A percentile compares a stretch with the other conserved stretches of the same genome.
Conservation (phyloP, 257 asterid genomes). For the Gardenia jasminoides region DNA sequence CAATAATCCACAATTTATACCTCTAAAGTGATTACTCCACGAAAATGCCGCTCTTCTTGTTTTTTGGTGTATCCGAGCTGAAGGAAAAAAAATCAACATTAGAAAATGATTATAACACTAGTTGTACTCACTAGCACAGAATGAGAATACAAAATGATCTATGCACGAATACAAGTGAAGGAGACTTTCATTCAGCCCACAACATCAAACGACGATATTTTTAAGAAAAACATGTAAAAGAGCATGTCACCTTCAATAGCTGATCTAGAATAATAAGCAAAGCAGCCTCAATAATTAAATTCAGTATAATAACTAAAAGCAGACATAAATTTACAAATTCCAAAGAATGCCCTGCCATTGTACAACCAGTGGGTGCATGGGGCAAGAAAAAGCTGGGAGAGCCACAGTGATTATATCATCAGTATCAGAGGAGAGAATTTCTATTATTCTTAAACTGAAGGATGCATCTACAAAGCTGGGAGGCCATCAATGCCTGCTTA, state of each 20-base stretch:
- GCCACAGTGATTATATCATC: too few relatives aligned
- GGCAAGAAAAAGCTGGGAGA: neutral
- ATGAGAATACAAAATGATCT: neutral
- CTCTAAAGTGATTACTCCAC: conserved; percentile 94
- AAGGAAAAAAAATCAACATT: conserved; percentile 15
- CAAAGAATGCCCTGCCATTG: neutral
- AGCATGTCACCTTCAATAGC: neutral
- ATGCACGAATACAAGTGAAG: neutral
- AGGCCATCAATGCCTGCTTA: neutral
- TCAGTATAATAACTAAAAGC: neutral
- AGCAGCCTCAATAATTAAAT: neutral
- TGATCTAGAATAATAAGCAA: neutral
- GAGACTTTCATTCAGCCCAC: neutral
- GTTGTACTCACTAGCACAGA: neutral
- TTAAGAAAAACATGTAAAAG: neutral
- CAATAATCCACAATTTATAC: conserved; percentile 22
- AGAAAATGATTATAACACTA: neutral
- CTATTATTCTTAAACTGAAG: neutral
- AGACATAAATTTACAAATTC: neutral
- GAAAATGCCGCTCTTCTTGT: conserved; percentile 93
- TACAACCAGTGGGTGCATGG: neutral
- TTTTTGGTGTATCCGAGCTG: conserved; percentile 98
- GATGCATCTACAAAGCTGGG: neutral
- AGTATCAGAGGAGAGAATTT: neutral
- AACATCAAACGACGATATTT: neutral